Percentiles rank a stretch among this genome's conserved stretches.
Evolutionary conservation across 306 rosid species (phyloP).

Genomic region (Malus sylvestris): DNA sequence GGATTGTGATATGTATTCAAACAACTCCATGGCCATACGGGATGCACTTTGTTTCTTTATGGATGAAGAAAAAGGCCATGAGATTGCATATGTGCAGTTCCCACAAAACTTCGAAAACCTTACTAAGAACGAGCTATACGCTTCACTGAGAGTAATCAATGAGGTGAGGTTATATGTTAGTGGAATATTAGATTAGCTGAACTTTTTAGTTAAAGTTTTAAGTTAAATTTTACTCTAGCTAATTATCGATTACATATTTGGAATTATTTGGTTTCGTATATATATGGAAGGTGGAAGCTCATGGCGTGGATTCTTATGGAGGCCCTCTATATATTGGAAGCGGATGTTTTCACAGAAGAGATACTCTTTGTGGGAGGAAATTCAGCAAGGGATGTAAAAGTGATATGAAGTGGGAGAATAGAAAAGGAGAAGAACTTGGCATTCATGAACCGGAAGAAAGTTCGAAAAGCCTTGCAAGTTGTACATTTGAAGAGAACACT

Average conservation of each 20-base stretch:
- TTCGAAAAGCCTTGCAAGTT: constrained; percentile 53
- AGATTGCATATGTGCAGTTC: constrained; percentile 66
- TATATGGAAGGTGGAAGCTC: constrained; percentile 42
- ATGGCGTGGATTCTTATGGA: constrained; percentile 60
- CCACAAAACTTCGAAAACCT: constrained; percentile 52
- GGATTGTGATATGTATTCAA: constrained; percentile 85
- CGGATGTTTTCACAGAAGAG: constrained; percentile 78
- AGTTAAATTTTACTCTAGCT: background rate
- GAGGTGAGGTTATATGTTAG: constrained; percentile 29
- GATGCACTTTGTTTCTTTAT: constrained; percentile 76
- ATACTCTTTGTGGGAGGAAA: constrained; percentile 51
- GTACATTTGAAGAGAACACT: constrained; percentile 60
- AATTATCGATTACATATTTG: background rate
- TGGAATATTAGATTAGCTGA: too few species aligned
- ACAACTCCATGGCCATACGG: constrained; percentile 51
- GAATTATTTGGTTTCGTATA: background rate
- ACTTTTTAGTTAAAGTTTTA: background rate
- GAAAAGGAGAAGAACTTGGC: constrained; percentile 11
- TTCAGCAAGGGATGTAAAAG: constrained; percentile 23
- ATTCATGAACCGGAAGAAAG: constrained; percentile 34
- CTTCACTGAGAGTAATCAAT: background rate
- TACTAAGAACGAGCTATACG: constrained; percentile 61
- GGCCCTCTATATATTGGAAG: constrained; percentile 66
- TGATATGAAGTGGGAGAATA: constrained; percentile 27
- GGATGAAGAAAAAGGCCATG: constrained; percentile 67